A percentile compares a stretch with the other conserved stretches of the same genome.
Conservation (phyloP, 495 filamentous ascomycete species). For the Podospora pseudocomata region DNA sequence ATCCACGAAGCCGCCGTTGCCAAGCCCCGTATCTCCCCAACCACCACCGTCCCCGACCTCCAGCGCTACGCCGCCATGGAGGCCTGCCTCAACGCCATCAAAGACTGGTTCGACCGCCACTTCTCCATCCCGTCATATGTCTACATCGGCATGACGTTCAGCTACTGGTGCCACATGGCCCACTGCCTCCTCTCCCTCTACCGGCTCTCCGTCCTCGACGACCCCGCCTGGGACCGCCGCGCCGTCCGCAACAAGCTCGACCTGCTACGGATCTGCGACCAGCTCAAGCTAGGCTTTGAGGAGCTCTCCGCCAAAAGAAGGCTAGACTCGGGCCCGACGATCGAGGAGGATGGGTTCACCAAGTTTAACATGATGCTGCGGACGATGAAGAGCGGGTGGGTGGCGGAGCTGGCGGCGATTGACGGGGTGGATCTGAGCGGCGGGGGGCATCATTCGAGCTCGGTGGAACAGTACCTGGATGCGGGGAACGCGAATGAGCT, state of each 20-base stretch:
- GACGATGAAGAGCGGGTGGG: conserved; percentile 21
- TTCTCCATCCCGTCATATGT: conserved; percentile 28
- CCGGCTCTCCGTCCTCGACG: conserved; percentile 32
- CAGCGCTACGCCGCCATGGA: conserved; percentile 31
- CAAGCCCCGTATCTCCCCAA: conserved; percentile 17
- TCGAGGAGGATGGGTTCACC: conserved; percentile 24
- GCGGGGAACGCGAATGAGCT: conserved; percentile 11
- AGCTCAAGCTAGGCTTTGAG: conserved; percentile 23
- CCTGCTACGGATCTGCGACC: conserved; percentile 31
- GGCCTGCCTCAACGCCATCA: conserved; percentile 22
- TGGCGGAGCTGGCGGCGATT: conserved; percentile 12
- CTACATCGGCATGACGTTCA: conserved; percentile 31
- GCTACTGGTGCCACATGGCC: conserved; percentile 30
- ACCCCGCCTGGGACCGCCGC: conserved; percentile 36
- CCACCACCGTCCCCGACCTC: conserved; percentile 24
- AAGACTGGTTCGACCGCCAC: conserved; percentile 29
- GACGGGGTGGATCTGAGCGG: background rate
- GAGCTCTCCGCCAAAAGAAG: conserved; percentile 17
- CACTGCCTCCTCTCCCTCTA: conserved; percentile 30
- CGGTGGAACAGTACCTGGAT: conserved; percentile 6
- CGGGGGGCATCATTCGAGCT: background rate
- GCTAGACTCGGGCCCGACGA: conserved; percentile 8
- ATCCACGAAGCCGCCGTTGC: conserved; percentile 42
- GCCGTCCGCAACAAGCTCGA: conserved; percentile 30
- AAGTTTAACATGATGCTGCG: conserved; percentile 21